phyloP scores from a whole-genome alignment of 495 filamentous ascomycete species.

The Darksidea phi region DNA sequence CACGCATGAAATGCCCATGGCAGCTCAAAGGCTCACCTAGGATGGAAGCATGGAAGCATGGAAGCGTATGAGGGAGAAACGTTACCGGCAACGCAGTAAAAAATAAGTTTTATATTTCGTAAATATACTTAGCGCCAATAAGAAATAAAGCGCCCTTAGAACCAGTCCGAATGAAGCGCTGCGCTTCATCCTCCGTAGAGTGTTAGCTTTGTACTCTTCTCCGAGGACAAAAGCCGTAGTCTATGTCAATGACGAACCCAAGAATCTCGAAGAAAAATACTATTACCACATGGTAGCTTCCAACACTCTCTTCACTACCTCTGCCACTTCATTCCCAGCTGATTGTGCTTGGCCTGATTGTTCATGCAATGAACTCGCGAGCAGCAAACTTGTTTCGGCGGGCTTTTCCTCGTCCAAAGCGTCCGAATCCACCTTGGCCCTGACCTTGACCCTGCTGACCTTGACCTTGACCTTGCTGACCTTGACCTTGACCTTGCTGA shows the following conservation, averaged over 20 bases:
- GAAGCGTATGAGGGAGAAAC: too few species aligned
- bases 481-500: slow-evolving; percentile 1
- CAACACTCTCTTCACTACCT: not conserved
- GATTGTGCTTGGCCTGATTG: not conserved
- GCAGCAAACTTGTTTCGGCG: slow-evolving; percentile 23
- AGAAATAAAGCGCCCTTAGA: slow-evolving; percentile 27
- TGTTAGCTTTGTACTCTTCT: slow-evolving; percentile 13
- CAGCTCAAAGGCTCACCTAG: not conserved
- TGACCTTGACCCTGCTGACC: not conserved
- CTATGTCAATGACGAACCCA: slow-evolving; percentile 34
- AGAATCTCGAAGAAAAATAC: slow-evolving; percentile 26
- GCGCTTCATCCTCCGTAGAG: slow-evolving; percentile 30
- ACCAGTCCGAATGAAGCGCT: slow-evolving; percentile 35
- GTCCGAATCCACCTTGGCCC: slow-evolving; percentile 19
- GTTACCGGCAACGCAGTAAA: slow-evolving; percentile 1
- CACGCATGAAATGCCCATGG: not conserved
- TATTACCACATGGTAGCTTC: slow-evolving; percentile 30
- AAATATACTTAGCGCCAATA: slow-evolving; percentile 21
- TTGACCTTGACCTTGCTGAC: not conserved
- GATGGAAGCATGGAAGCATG: too few species aligned
- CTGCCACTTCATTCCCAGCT: not conserved
- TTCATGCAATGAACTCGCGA: slow-evolving; percentile 30
- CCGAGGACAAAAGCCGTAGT: slow-evolving; percentile 24
- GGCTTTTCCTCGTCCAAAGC: too few species aligned
- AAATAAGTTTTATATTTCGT: slow-evolving; percentile 37